Evolutionary conservation across 768 basidiomycete genomes (phyloP).

Genomic region (Amanita thiersii): DNA sequence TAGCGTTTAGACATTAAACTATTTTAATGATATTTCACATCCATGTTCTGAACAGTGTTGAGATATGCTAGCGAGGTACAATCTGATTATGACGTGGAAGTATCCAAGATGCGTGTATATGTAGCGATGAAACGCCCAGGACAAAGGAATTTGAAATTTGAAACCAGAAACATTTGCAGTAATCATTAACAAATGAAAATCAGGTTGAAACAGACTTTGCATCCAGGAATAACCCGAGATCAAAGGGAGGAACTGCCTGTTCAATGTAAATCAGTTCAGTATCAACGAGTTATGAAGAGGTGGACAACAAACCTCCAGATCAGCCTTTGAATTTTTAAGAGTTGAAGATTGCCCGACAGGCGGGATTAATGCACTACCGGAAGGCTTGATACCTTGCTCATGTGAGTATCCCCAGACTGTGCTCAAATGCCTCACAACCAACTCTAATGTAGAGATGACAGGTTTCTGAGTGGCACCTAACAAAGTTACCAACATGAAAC

Average conservation of each 20-base stretch:
- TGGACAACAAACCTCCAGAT: conserved; percentile 22
- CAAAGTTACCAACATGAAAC: not conserved
- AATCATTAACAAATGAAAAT: not conserved
- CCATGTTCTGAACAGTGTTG: too few species aligned
- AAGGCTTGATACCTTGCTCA: conserved; percentile 37
- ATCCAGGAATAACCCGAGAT: conserved; percentile 46
- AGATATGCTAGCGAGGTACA: too few species aligned
- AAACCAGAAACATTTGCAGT: too few species aligned
- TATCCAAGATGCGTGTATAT: too few species aligned
- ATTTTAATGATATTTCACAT: too few species aligned
- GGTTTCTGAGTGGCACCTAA: conserved; percentile 1
- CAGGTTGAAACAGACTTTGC: conserved; percentile 20
- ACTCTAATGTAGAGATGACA: conserved; percentile 50
- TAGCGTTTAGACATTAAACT: conserved; percentile 6
- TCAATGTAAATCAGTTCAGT: not conserved
- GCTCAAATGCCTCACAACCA: conserved; percentile 59
- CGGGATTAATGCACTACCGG: conserved; percentile 41
- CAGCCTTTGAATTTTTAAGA: conserved; percentile 13
- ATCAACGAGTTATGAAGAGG: conserved; percentile 22
- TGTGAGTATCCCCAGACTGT: conserved; percentile 51
- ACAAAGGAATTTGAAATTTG: too few species aligned
- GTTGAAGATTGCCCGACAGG: conserved; percentile 18
- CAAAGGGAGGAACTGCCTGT: not conserved
- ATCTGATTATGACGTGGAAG: too few species aligned
- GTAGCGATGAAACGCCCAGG: too few species aligned